Conservation (phyloP, 2,329 filamentous ascomycete species). For the Epichloe gansuensis region DNA sequence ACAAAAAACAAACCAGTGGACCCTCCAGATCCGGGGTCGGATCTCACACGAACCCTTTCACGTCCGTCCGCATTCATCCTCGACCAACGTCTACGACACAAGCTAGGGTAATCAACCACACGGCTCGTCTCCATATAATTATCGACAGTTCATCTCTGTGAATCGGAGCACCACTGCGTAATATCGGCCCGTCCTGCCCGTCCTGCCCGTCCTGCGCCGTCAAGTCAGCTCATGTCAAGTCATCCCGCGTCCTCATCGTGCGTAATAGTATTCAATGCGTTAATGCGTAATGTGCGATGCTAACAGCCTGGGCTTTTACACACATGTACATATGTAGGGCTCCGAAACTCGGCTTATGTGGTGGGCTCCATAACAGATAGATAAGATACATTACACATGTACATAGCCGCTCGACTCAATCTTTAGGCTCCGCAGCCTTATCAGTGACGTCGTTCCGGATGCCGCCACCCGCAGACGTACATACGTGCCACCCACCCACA, state of each 20-base stretch:
- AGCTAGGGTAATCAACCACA: too few species aligned
- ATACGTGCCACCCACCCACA: too few species aligned
- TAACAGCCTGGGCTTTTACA: not conserved
- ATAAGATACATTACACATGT: too few species aligned
- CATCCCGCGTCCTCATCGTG: not conserved
- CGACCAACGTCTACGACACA: not conserved
- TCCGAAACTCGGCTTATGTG: not conserved
- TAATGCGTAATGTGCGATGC: too few species aligned
- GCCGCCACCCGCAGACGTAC: not conserved
- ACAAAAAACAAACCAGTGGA: too few species aligned
- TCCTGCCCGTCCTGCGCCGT: not conserved
- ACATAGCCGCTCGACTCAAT: too few species aligned
- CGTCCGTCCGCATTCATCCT: not conserved
- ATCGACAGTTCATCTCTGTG: not conserved
- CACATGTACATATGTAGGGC: not conserved
- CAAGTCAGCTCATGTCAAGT: too few species aligned
- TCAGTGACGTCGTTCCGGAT: not conserved
- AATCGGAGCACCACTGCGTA: not conserved
- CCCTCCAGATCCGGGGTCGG: too few species aligned
- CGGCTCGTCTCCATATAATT: not conserved
- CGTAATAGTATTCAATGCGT: too few species aligned
- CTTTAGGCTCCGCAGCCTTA: not conserved
- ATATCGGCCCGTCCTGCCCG: not conserved
- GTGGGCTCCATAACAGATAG: not conserved
- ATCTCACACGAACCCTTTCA: too few species aligned